These are phyloP conservation scores for Penicillium sp. DNA, from an alignment of 2,329 filamentous ascomycete genomes.

Conservation along the genomic window DNA sequence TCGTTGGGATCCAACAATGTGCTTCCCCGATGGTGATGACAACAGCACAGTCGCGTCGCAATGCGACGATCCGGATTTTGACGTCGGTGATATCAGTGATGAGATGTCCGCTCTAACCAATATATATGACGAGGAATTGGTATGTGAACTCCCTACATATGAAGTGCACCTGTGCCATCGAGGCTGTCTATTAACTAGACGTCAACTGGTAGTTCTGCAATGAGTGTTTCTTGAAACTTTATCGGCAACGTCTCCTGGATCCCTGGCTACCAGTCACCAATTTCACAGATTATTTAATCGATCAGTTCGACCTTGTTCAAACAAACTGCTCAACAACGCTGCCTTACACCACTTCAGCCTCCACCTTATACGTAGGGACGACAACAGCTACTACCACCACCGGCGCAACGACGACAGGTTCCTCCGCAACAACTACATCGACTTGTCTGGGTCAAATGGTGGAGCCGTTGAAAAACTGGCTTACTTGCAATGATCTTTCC, in stretches of 20 bases:
- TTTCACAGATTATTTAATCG: too few species aligned
- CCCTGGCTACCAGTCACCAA: not conserved
- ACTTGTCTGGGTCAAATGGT: conserved; percentile 1
- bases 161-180: not conserved
- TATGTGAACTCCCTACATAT: not conserved
- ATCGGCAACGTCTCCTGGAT: not conserved
- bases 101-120: not conserved
- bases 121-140: not conserved
- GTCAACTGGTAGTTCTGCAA: not conserved
- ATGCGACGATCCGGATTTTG: not conserved
- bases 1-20: not conserved
- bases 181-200: not conserved
- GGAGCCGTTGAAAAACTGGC: not conserved
- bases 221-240: not conserved
- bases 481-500: not conserved
- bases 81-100: not conserved
- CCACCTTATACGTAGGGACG: not conserved
- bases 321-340: conserved; percentile 1
- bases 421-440: not conserved
- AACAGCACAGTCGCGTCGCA: not conserved
- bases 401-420: not conserved
- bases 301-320: not conserved
- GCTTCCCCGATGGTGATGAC: not conserved
- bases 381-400: not conserved
- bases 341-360: not conserved